Base-by-base conservation (phyloP, 768 basidiomycete species). In the Pholiota molesta region DNA sequence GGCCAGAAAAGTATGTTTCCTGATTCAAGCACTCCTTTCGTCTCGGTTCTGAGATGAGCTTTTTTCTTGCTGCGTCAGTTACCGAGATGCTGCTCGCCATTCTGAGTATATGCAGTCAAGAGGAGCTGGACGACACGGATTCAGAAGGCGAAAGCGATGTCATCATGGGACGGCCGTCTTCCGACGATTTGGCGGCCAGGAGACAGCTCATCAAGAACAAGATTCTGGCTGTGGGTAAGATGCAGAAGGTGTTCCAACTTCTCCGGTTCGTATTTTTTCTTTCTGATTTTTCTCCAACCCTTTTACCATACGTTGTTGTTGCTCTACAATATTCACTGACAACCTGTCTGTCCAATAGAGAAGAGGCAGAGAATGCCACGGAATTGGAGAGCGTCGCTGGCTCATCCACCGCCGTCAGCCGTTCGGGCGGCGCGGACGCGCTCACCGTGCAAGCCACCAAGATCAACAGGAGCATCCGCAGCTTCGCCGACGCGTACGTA, bases 11-110 rank as follows among this genome's bases (percentile, higher is more conserved):
- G 96, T 96, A 63, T 58, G 92, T 78, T 4, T 40, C 42, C 28
- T 60, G 37, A 26, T 26, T 73, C 4, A 21, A 56, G 51, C 55
- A n/a, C 3, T 19, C 17, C 3, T 44, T 44, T 44, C 9, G n/a
- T 21, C 13, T 1, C 72, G 37, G 75, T 17, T 55, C 42, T 59
- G 11, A 37, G 33, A 35, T 13, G 33, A 1, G 33, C 55, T 52
- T 3, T 19, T 52, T 6, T 26, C 47, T 47, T 39, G 14, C 44
- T 31, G 61, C 8, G 57, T 2, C 63, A 98, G 97, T 99, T 71
- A 92, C 95, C 58, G 97, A 99, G 72, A 99, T 99, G 97, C 79
- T 99, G 35, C 88, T 99, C 44, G 95, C 96, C 5, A 91, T 99
- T 62, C 80, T 99, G 35, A 90, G 92, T 68, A 92, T 95, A 62